Conservation (phyloP, 106 monocot species). For the Phalaenopsis aphrodite region DNA sequence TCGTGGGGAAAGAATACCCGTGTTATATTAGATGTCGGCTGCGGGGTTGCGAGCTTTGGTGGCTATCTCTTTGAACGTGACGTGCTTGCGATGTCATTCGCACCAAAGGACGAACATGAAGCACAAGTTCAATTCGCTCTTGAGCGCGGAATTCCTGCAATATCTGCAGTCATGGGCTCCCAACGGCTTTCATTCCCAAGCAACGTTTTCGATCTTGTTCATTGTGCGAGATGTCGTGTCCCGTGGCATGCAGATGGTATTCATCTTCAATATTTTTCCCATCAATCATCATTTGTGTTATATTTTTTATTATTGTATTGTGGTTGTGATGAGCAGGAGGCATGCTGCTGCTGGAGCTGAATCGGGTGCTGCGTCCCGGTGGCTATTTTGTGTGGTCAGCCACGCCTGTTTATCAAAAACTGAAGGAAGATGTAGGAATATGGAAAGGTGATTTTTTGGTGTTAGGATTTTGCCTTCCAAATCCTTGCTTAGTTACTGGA, state of each 20-base stretch:
- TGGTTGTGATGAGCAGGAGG: slow-evolving; percentile 38
- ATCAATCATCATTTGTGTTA: neutral
- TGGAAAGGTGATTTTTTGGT: slow-evolving; percentile 53
- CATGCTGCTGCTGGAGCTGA: slow-evolving; percentile 72
- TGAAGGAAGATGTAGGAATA: slow-evolving; percentile 81
- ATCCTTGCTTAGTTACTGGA: neutral
- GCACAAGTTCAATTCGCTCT: slow-evolving; percentile 93
- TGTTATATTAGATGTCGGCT: slow-evolving; percentile 85
- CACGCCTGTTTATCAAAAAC: slow-evolving; percentile 95
- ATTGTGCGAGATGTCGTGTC: slow-evolving; percentile 94
- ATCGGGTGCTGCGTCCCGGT: slow-evolving; percentile 83
- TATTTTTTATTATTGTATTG: neutral
- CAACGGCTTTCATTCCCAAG: slow-evolving; percentile 81
- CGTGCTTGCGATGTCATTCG: slow-evolving; percentile 85
- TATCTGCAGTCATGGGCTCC: slow-evolving; percentile 96
- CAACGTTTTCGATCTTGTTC: slow-evolving; percentile 70
- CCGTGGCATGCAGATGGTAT: slow-evolving; percentile 90
- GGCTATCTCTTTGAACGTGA: slow-evolving; percentile 90
- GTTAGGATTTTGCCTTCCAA: neutral
- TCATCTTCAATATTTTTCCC: neutral
- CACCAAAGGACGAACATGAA: slow-evolving; percentile 96
- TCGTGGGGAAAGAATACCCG: slow-evolving; percentile 84
- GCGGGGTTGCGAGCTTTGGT: slow-evolving; percentile 93
- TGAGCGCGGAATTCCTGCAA: slow-evolving; percentile 89
- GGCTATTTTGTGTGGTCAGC: slow-evolving; percentile 97